phyloP scores from a whole-genome alignment of 441 rosid genomes.

The Isatis lusitanica region DNA sequence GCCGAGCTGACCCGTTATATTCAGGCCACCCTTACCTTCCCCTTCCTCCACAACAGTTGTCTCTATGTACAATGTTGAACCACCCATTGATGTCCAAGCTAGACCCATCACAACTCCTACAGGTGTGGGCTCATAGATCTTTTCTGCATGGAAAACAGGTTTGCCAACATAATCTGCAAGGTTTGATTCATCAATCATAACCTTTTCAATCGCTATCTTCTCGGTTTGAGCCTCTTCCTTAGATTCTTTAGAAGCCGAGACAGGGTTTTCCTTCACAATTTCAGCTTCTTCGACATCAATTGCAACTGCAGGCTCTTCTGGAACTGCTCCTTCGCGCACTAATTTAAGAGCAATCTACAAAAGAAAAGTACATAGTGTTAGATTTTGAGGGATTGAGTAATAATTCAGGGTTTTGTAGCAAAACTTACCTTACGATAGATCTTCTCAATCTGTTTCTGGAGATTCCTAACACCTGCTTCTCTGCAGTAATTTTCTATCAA shows the following conservation, averaged over 20 bases:
- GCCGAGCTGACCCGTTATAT: conserved; percentile 89
- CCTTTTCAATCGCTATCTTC: conserved; percentile 51
- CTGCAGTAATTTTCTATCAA: conserved; percentile 96
- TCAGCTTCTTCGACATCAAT: conserved; percentile 35
- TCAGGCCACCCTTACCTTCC: conserved; percentile 89
- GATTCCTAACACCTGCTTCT: conserved; percentile 99
- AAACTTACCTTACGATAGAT: conserved; percentile 89
- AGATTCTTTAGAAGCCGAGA: conserved; percentile 29
- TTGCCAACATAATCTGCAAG: conserved; percentile 90
- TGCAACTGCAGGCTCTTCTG: conserved; percentile 46
- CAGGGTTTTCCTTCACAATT: conserved; percentile 37
- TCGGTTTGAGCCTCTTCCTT: conserved; percentile 43
- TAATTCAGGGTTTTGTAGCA: neutral
- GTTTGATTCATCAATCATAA: conserved; percentile 67
- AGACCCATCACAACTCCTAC: conserved; percentile 99
- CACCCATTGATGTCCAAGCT: conserved; percentile 99
- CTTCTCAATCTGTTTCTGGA: conserved; percentile 98
- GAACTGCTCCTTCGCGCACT: conserved; percentile 67
- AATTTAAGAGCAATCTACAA: conserved; percentile 86
- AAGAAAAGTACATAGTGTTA: neutral
- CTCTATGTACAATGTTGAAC: conserved; percentile 93
- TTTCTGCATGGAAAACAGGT: conserved; percentile 96
- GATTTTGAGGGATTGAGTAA: neutral
- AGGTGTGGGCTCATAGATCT: conserved; percentile 84
- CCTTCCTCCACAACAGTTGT: conserved; percentile 86